Evolutionary conservation across 441 rosid genomes (phyloP), one percentile per base, ranked within the genome.

Genomic region (Adansonia madagascariensis): DNA sequence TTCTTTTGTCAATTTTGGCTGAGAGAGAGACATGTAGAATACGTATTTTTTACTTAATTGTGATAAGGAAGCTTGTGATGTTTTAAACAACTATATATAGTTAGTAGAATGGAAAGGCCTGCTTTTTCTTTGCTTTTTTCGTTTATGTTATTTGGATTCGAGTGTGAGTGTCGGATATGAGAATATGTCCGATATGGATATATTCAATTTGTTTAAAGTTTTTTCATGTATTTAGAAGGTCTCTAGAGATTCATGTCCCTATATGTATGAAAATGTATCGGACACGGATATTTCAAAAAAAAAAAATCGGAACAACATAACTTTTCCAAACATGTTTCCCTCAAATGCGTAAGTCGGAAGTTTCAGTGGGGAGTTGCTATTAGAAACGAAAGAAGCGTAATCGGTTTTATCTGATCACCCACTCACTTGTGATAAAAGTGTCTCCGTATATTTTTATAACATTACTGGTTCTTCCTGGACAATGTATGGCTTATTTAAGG

Each of bases 31-130:
- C 46, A 4, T 77, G 75, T 75, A 68, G 78, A 31, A 65, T 75
- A 64, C 66, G 12, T 22, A 6, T 79, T 68, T 68, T 55, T 55
- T 55, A 66, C 78, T 76, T 67, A 43, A 60, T 69, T 78, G 79
- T 56, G 74, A 68, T 20, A 64, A 64, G 4, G 41, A 75, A 80
- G 76, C 77, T 78, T 81, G 85, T 85, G 86, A 81, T 82, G 75
- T 81, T 83, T 73, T 59, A 77, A 75, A 31, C 68, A 78, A 69
- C 61, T 3, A 43, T 68, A 11, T 9, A 53, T 62, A 49, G 50
- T 24, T 68, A 27, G 67, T 78, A 77, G 43, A 14, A 64, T 39
- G 75, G 82, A 74, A 71, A 76, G 74, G 57, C 9, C 20, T 61
- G 76, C 60, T 55, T 73, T 67, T 76, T 61, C 60, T 75, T 52